Evolutionary conservation across 768 basidiomycete species (phyloP).

Genomic region (Grammothele lineata): DNA sequence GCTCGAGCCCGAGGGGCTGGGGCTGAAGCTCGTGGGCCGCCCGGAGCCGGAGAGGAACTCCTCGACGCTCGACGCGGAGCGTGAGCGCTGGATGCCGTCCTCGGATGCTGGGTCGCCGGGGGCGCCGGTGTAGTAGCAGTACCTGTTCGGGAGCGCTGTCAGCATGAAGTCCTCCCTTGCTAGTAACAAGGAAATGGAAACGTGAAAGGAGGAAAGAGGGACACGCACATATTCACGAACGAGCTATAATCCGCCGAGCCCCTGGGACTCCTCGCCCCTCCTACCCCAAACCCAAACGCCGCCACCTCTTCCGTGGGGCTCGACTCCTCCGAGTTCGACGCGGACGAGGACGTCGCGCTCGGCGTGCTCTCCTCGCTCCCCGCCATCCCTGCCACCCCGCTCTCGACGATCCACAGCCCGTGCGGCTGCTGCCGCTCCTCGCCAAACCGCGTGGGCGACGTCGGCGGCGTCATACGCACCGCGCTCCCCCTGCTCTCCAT

Average conservation of each 20-base stretch:
- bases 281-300: neutral
- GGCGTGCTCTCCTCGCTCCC: slow-evolving; percentile 41
- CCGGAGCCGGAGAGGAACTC: slow-evolving; percentile 37
- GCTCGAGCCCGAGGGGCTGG: no score
- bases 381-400: neutral
- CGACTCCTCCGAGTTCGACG: slow-evolving; percentile 34
- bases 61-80: slow-evolving; percentile 53
- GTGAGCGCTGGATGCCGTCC: slow-evolving; percentile 33
- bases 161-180: no score
- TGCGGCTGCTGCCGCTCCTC: neutral
- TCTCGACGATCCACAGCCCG: slow-evolving; percentile 6
- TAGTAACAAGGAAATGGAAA: no score
- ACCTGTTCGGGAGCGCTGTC: slow-evolving; percentile 38
- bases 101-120: slow-evolving; percentile 31
- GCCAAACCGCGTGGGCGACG: slow-evolving; percentile 1
- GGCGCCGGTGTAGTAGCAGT: slow-evolving; percentile 77
- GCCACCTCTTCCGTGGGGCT: slow-evolving; percentile 36
- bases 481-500: slow-evolving; percentile 21
- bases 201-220: no score
- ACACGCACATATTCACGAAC: slow-evolving; percentile 64
- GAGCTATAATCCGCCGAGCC: slow-evolving; percentile 40
- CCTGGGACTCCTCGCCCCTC: slow-evolving; percentile 8
- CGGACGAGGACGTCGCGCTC: slow-evolving; percentile 38
- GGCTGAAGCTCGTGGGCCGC: no score
- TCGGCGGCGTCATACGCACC: slow-evolving; percentile 42